Evolutionary conservation across 2,329 filamentous ascomycete species (phyloP).

Genomic region (Aspergillus flavus): DNA sequence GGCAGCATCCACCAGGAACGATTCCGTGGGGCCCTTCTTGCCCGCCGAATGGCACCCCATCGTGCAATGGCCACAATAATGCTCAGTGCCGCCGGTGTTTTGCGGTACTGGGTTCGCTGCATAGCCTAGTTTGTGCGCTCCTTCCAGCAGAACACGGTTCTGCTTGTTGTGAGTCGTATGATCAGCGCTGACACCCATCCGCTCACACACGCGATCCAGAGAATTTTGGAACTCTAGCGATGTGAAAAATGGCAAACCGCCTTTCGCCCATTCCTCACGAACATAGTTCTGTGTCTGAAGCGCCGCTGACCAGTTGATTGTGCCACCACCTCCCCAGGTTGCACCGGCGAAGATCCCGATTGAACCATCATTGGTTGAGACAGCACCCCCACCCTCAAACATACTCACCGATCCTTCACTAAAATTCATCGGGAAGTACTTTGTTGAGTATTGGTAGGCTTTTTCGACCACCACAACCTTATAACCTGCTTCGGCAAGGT

Average conservation of each 20-base stretch:
- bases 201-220: conserved; percentile 75
- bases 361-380: conserved; percentile 59
- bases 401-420: conserved; percentile 63
- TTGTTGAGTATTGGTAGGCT: conserved; percentile 72
- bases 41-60: conserved; percentile 64
- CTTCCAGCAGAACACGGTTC: conserved; percentile 74
- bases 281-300: conserved; percentile 74
- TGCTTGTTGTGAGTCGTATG: conserved; percentile 71
- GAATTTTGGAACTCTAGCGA: conserved; percentile 74
- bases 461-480: conserved; percentile 82
- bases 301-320: conserved; percentile 78
- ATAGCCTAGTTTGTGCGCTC: conserved; percentile 73
- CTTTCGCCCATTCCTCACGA: conserved; percentile 75
- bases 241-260: conserved; percentile 72
- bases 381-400: conserved; percentile 68
- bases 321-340: conserved; percentile 83
- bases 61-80: conserved; percentile 72
- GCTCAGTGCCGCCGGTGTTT: conserved; percentile 73
- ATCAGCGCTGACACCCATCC: conserved; percentile 73
- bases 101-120: conserved; percentile 70
- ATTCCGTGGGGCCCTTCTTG: conserved; percentile 77
- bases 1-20: conserved; percentile 78
- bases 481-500: conserved; percentile 74
- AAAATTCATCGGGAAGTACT: conserved; percentile 74
- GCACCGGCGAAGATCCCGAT: conserved; percentile 68